Evolutionary conservation across 2,329 filamentous ascomycete species (phyloP).

Genomic region (Nemania bipapillata): DNA sequence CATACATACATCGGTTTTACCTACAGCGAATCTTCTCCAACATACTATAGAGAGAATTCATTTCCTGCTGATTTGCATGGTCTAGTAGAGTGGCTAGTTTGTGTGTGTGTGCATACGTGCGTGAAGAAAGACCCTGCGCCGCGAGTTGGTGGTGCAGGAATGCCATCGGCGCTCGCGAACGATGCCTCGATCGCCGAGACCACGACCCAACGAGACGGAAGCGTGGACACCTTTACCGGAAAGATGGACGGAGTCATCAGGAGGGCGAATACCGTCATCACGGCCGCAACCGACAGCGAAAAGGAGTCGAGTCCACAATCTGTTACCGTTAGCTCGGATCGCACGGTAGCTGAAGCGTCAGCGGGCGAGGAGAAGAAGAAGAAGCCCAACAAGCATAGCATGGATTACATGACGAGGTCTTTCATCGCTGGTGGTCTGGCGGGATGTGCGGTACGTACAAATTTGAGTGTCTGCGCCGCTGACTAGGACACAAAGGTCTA

Average conservation of each 20-base stretch:
- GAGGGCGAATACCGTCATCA: conserved; percentile 44
- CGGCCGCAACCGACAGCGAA: conserved; percentile 35
- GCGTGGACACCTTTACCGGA: conserved; percentile 43
- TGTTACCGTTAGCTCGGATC: conserved; percentile 62
- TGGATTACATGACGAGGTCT: conserved; percentile 85
- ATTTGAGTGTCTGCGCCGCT: background rate
- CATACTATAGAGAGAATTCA: background rate
- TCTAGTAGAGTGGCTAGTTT: conserved; percentile 14
- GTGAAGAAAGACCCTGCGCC: conserved; percentile 14
- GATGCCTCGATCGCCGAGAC: conserved; percentile 69
- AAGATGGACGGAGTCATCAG: conserved; percentile 48
- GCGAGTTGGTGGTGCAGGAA: conserved; percentile 55
- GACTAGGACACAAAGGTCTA: background rate
- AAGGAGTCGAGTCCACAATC: conserved; percentile 50
- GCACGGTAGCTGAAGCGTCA: conserved; percentile 53
- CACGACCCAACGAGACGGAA: conserved; percentile 56
- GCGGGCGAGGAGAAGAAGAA: conserved; percentile 57
- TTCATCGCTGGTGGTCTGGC: conserved; percentile 89
- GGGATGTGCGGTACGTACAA: conserved; percentile 81
- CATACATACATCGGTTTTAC: no score
- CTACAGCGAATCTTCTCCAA: background rate
- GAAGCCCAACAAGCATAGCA: conserved; percentile 74
- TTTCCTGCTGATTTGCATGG: conserved; percentile 27
- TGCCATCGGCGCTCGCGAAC: conserved; percentile 66
- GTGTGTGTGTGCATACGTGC: conserved; percentile 1